Evolutionary conservation across 345 rosid species (phyloP).

Genomic region (Hevea brasiliensis): DNA sequence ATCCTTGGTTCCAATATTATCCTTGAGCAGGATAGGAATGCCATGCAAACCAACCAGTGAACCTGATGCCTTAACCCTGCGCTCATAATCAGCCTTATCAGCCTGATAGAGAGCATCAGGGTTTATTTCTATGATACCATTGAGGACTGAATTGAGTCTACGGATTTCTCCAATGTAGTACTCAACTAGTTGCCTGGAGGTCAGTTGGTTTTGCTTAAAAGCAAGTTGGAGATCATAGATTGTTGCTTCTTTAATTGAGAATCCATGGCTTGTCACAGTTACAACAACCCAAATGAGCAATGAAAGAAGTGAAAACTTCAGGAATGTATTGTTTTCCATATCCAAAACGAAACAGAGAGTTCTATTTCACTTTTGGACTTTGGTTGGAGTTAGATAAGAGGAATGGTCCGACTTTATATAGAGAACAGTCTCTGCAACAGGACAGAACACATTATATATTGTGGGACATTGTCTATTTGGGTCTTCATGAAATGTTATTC

Average conservation of each 20-base stretch:
- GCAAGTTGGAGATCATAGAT: slow-evolving; percentile 36
- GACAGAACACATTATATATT: no score
- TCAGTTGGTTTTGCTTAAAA: slow-evolving; percentile 37
- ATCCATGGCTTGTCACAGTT: slow-evolving; percentile 1
- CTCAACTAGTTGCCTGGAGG: slow-evolving; percentile 35
- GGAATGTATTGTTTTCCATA: neutral
- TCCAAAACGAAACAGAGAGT: neutral
- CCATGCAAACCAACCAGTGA: slow-evolving; percentile 48
- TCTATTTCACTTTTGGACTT: neutral
- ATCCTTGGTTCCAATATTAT: slow-evolving; percentile 61
- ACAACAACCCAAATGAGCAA: neutral
- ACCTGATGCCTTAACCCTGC: slow-evolving; percentile 23
- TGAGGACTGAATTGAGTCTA: slow-evolving; percentile 47
- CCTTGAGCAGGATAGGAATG: slow-evolving; percentile 67
- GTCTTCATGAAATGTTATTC: no score
- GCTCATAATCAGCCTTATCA: slow-evolving; percentile 55
- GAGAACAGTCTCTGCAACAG: no score
- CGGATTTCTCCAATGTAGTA: slow-evolving; percentile 38
- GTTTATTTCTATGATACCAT: slow-evolving; percentile 65
- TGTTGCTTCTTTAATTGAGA: slow-evolving; percentile 41
- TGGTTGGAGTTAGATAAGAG: no score
- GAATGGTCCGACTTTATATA: no score
- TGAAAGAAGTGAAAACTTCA: neutral
- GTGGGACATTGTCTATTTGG: no score
- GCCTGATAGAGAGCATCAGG: slow-evolving; percentile 64